Evolutionary conservation across 306 rosid species (phyloP), one percentile per base, ranked within the genome.

Genomic region (Lathyrus oleraceus): DNA sequence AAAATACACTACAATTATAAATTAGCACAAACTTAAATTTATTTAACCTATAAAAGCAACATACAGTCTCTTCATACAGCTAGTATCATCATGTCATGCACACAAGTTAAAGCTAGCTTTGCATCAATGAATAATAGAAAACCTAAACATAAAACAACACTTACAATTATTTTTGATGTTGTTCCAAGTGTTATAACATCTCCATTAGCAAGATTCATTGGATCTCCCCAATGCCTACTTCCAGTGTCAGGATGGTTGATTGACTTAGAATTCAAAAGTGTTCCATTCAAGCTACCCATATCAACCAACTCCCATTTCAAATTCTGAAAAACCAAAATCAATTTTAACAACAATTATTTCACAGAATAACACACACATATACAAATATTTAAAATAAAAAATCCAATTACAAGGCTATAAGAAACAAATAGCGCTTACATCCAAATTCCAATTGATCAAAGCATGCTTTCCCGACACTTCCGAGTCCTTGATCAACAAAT

Each of bases 401-500:
- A 67, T 67, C 43, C 65, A 77, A 80, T 72, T 44, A 53, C 60
- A 81, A 58, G 44, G 52, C 58, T 57, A 62, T 67, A 53, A 30
- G 70, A 70, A 39, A 67, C 52, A 57, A 21, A 73, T 10, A 39
- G 60, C 60, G 48, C 61, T 89, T 89, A 89, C 99, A 80, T 91
- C 90, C 68, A 62, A 70, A 78, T 91, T 87, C 99, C 99, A 95
- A 51, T 79, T 87, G 70, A 95, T 86, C 66, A 87, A 48, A 10
- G 97, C 97, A 77, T 95, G 97, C 81, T 87, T 95, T 77, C 99
- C 99, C 4, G 99, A 95, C 21, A 95, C 97, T 80, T 95, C 99
- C 0, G 87, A 84, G 73, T 95, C 97, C 68, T 85, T 87, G 69
- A 95, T 71, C 58, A 81, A 42, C 72, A 95, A 68, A 83, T 95